phyloP scores from a whole-genome alignment of 768 basidiomycete genomes.

The Phaffia tasmanica region DNA sequence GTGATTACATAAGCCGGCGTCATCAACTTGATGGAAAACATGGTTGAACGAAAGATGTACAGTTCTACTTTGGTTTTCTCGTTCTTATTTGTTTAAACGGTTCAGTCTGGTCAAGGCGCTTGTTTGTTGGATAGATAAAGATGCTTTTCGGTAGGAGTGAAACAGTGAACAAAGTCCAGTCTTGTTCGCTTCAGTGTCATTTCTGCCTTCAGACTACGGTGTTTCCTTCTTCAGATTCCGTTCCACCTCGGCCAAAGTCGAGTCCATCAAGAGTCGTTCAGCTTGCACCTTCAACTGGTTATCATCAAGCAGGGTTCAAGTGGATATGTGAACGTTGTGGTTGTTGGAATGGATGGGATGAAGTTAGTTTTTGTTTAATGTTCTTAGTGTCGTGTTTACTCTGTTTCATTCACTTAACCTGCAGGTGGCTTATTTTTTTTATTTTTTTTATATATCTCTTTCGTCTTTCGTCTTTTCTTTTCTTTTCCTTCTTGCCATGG shows the following conservation, averaged over 20 bases:
- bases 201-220: slow-evolving; percentile 5
- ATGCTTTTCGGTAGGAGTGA: too few relatives aligned
- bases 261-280: background rate
- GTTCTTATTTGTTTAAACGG: too few relatives aligned
- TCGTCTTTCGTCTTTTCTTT: too few relatives aligned
- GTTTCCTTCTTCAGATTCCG: background rate
- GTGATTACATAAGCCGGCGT: too few relatives aligned
- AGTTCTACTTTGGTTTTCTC: too few relatives aligned
- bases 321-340: slow-evolving; percentile 3
- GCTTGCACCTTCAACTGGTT: background rate
- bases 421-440: background rate
- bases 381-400: too few relatives aligned
- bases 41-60: too few relatives aligned
- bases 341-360: slow-evolving; percentile 19
- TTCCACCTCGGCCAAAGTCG: slow-evolving; percentile 2
- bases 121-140: too few relatives aligned
- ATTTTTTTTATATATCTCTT: too few relatives aligned
- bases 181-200: slow-evolving; percentile 5
- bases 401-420: background rate
- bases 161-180: too few relatives aligned
- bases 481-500: background rate
- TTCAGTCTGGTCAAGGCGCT: too few relatives aligned
- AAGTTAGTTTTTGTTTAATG: background rate
- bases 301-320: background rate
- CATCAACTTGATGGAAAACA: too few relatives aligned